Percentiles rank a stretch among this genome's conserved stretches.
Conservation (phyloP, 108 stramenopile genomes). For the Skeletonema tropicum region DNA sequence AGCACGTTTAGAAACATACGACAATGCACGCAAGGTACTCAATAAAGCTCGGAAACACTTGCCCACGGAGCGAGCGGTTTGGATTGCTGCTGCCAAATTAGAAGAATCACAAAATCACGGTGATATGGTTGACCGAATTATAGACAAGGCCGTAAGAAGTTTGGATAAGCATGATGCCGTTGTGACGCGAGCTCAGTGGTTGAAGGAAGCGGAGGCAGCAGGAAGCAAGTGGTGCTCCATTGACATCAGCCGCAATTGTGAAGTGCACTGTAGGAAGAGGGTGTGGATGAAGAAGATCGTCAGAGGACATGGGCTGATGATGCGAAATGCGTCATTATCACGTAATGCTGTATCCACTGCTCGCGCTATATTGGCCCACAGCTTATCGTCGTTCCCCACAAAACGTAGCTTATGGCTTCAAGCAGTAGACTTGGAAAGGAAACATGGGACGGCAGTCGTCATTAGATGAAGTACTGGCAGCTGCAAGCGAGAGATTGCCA, state of each 20-base stretch:
- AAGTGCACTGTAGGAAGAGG: slow-evolving; percentile 84
- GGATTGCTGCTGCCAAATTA: slow-evolving; percentile 97
- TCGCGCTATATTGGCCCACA: slow-evolving; percentile 85
- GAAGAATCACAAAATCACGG: slow-evolving; percentile 94
- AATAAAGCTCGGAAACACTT: slow-evolving; percentile 93
- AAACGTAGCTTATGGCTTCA: slow-evolving; percentile 91
- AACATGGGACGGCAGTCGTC: slow-evolving; percentile 73
- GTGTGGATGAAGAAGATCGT: slow-evolving; percentile 93
- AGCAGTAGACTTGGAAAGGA: slow-evolving; percentile 91
- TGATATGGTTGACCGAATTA: slow-evolving; percentile 76
- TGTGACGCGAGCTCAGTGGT: slow-evolving; percentile 88
- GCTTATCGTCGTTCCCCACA: slow-evolving; percentile 75
- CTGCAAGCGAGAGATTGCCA: slow-evolving; percentile 85
- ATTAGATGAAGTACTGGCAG: slow-evolving; percentile 79
- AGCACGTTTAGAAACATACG: slow-evolving; percentile 96
- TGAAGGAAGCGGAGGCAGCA: slow-evolving; percentile 88
- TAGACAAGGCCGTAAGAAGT: slow-evolving; percentile 79
- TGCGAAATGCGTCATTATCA: slow-evolving; percentile 79
- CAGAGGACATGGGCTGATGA: slow-evolving; percentile 96
- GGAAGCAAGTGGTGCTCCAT: slow-evolving; percentile 85
- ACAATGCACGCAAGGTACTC: slow-evolving; percentile 94
- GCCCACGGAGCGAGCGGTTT: slow-evolving; percentile 91
- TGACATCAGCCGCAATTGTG: slow-evolving; percentile 91
- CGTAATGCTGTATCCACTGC: slow-evolving; percentile 83
- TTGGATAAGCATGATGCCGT: slow-evolving; percentile 77